phyloP scores from a whole-genome alignment of 352 stramenopile genomes.

The Blastocystis sp. region DNA sequence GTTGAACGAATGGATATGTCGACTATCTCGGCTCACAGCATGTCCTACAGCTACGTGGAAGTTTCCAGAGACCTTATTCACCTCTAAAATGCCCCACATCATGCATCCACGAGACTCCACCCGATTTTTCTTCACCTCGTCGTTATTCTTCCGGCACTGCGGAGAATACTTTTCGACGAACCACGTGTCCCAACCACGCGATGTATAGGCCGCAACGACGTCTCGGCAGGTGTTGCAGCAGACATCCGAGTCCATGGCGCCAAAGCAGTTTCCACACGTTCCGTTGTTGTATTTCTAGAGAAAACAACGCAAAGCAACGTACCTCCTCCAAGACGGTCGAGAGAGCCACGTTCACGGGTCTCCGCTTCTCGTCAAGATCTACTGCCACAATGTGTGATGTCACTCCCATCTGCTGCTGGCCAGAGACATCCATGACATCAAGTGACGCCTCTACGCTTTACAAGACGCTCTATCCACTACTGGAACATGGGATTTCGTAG shows the following conservation, averaged over 20 bases:
- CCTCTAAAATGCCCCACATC: slow-evolving; percentile 70
- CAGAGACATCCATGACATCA: slow-evolving; percentile 58
- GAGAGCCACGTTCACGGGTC: slow-evolving; percentile 15
- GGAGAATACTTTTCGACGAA: slow-evolving; percentile 59
- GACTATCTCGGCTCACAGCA: slow-evolving; percentile 66
- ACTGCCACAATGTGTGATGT: slow-evolving; percentile 37
- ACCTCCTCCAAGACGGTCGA: slow-evolving; percentile 45
- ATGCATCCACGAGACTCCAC: slow-evolving; percentile 65
- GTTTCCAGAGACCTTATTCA: slow-evolving; percentile 80
- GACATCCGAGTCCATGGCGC: background rate
- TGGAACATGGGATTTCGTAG: slow-evolving; percentile 6
- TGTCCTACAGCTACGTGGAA: slow-evolving; percentile 84
- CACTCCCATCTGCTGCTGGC: slow-evolving; percentile 59
- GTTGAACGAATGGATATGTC: slow-evolving; percentile 78
- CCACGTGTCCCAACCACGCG: slow-evolving; percentile 47
- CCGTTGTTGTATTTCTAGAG: slow-evolving; percentile 4
- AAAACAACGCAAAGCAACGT: background rate
- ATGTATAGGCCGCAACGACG: background rate
- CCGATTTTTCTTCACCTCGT: slow-evolving; percentile 69
- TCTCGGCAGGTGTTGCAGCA: slow-evolving; percentile 73
- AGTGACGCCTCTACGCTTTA: slow-evolving; percentile 31
- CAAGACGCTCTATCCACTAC: background rate
- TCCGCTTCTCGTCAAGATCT: slow-evolving; percentile 17
- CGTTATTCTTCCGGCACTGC: slow-evolving; percentile 62
- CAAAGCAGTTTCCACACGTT: slow-evolving; percentile 23